Percentiles rank a stretch among this genome's conserved stretches.
Conservation (phyloP, 331 rosid genomes). For the Acacia concinna region DNA sequence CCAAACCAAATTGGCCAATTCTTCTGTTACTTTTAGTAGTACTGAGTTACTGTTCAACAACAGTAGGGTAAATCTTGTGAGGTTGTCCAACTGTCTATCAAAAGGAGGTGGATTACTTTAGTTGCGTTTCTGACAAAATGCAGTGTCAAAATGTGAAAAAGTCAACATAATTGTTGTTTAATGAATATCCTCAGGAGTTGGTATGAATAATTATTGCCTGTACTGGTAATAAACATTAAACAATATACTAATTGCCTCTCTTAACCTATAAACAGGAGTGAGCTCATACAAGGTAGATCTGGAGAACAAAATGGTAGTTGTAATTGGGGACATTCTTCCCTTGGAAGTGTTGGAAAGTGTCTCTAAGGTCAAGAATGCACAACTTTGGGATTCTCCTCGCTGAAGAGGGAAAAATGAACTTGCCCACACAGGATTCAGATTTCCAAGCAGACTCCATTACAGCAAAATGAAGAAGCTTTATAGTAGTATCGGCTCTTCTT, state of each 20-base stretch:
- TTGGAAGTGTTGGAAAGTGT: conserved; percentile 83
- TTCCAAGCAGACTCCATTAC: conserved; percentile 23
- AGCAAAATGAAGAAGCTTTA: conserved; percentile 36
- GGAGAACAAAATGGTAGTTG: conserved; percentile 79
- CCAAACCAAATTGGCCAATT: background rate
- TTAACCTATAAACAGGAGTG: conserved; percentile 52
- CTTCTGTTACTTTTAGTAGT: background rate
- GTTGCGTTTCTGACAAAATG: conserved; percentile 19
- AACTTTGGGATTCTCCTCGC: conserved; percentile 62
- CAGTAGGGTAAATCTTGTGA: conserved; percentile 17
- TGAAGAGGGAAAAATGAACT: conserved; percentile 14
- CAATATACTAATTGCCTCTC: background rate
- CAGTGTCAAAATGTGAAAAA: conserved; percentile 18
- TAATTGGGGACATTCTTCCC: conserved; percentile 88
- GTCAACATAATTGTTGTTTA: conserved; percentile 27
- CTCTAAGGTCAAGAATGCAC: conserved; percentile 84
- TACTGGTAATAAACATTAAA: background rate
- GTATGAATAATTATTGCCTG: background rate
- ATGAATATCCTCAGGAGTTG: background rate
- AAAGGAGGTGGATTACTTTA: conserved; percentile 21
- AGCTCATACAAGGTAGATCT: conserved; percentile 85
- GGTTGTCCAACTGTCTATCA: conserved; percentile 22
- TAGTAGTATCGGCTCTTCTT: conserved; percentile 9
- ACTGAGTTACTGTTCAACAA: conserved; percentile 1
- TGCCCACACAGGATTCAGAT: conserved; percentile 20